Evolutionary conservation across 345 rosid genomes (phyloP), one percentile per base, ranked within the genome.

Genomic region (Salix dunnii): DNA sequence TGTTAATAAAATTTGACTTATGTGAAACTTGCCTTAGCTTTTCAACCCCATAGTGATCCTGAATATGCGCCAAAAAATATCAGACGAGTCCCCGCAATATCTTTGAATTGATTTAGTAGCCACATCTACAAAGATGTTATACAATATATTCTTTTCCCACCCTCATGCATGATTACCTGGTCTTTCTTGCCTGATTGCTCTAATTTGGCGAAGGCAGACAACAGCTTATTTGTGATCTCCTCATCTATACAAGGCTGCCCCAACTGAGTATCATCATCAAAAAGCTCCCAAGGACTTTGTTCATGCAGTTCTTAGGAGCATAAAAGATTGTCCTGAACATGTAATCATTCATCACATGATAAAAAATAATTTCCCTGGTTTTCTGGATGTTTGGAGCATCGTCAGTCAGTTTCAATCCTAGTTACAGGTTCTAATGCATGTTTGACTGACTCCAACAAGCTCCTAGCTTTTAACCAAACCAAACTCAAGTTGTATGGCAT

Each of bases 231-330:
- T 78, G 88, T 87, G 58, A 48, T 69, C 77, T 84, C 81, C 71
- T 87, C 90, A 77, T 90, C 95, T 71, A 96, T 87, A 76, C 72
- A 87, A 70, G 91, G 97, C 71, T 88, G 95, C 78, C 87, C 93
- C 91, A 91, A 94, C 81, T 71, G 82, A 64, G 88, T 82, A 74
- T 87, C 89, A 23, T 86, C 83, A 72, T 96, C 97, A 81, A 90
- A 96, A 81, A 96, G 98, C 88, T 96, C 99, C 98, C 99, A 96
- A 4, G 99, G 99, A 84, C 99, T 94, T 87, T 96, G 99, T 31
- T 82, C 84, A 77, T 90, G 94, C 23, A 89, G 82, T 78, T 94
- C 94, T 2, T 84, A n/a, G n/a, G n/a, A n/a, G n/a, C n/a, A n/a
- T n/a, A n/a, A n/a, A n/a, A n/a, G n/a, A n/a, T n/a, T n/a, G n/a